These are phyloP conservation scores for Phaeosphaeriaceae sp. DNA, from an alignment of 2,329 filamentous ascomycete species.

Conservation along the genomic window DNA sequence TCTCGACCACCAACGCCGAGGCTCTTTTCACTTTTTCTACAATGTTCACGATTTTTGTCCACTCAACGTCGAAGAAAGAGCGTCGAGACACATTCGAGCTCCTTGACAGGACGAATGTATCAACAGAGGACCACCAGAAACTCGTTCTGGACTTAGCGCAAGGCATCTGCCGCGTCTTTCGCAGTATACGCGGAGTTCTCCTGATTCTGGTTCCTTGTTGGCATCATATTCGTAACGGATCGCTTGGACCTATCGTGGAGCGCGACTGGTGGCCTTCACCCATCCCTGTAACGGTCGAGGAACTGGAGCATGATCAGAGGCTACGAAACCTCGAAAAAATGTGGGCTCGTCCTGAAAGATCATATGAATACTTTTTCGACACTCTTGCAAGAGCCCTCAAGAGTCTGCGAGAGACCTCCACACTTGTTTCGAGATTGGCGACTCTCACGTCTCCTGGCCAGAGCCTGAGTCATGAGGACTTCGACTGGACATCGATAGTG, in stretches of 20 bases:
- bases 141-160: slow-evolving; percentile 5
- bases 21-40: slow-evolving; percentile 43
- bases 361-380: slow-evolving; percentile 35
- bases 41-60: slow-evolving; percentile 20
- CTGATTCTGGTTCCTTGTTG: slow-evolving; percentile 36
- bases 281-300: slow-evolving; percentile 16
- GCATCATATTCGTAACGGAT: slow-evolving; percentile 23
- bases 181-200: slow-evolving; percentile 27
- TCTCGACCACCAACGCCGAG: slow-evolving; percentile 50
- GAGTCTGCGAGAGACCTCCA: slow-evolving; percentile 27
- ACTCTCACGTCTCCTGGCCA: slow-evolving; percentile 1
- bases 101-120: background rate
- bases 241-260: slow-evolving; percentile 20
- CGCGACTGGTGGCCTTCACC: slow-evolving; percentile 37
- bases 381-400: slow-evolving; percentile 21
- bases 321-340: slow-evolving; percentile 24
- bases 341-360: slow-evolving; percentile 28
- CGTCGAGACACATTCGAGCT: slow-evolving; percentile 15
- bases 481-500: slow-evolving; percentile 31
- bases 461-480: background rate
- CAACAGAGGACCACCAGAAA: background rate
- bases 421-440: slow-evolving; percentile 29
- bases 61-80: slow-evolving; percentile 21
- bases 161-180: slow-evolving; percentile 16
- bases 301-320: slow-evolving; percentile 22